Evolutionary conservation across 2,329 filamentous ascomycete species (phyloP).

Genomic region (Monosporascus cannonballus): DNA sequence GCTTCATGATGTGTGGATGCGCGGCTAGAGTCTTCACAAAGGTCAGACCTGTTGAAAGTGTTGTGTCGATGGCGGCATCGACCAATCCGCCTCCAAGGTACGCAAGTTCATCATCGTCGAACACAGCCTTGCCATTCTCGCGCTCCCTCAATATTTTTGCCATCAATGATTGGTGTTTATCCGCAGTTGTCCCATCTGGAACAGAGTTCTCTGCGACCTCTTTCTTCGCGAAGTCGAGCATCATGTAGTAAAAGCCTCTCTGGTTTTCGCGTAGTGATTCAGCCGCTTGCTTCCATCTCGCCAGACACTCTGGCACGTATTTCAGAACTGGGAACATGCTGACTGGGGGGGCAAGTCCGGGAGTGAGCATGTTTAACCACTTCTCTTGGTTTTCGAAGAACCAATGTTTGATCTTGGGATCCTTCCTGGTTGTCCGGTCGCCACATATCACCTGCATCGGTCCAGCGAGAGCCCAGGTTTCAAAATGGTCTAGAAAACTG

Average conservation of each 20-base stretch:
- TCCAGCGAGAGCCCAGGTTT: constrained; percentile 2
- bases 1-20: constrained; percentile 8
- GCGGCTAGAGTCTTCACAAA: constrained; percentile 11
- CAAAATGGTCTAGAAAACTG: constrained; percentile 1
- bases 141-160: constrained; percentile 3
- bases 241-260: constrained; percentile 4
- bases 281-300: constrained; percentile 4
- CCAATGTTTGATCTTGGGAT: background rate
- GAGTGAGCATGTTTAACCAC: constrained; percentile 5
- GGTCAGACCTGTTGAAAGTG: constrained; percentile 4
- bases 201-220: background rate
- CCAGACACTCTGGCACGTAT: constrained; percentile 4
- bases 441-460: constrained; percentile 5
- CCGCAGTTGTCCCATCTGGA: background rate
- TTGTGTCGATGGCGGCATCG: constrained; percentile 14
- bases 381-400: constrained; percentile 6
- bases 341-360: constrained; percentile 5
- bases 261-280: constrained; percentile 2
- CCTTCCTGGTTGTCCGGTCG: constrained; percentile 1
- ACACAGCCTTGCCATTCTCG: constrained; percentile 5
- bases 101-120: constrained; percentile 8
- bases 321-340: constrained; percentile 7
- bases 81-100: constrained; percentile 11
- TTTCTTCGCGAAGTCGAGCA: constrained; percentile 4
- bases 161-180: constrained; percentile 2